Percentiles rank a stretch among this genome's conserved stretches.
Evolutionary conservation across 2,329 filamentous ascomycete genomes (phyloP).

Genomic region (Ciborinia camelliae): DNA sequence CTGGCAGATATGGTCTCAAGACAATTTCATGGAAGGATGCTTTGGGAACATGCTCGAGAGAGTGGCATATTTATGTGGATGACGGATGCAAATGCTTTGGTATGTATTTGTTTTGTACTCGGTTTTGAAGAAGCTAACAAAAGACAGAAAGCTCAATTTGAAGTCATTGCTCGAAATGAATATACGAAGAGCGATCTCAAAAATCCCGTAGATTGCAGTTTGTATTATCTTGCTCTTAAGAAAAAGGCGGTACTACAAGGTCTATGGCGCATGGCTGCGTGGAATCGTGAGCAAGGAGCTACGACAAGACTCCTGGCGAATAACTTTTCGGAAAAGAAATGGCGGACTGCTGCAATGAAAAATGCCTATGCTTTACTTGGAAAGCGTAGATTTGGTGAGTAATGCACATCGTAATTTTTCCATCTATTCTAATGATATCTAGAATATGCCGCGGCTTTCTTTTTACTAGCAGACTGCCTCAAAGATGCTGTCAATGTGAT

Average conservation of each 20-base stretch:
- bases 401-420: neutral
- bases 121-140: constrained; percentile 19
- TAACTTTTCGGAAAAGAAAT: constrained; percentile 82
- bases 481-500: constrained; percentile 85
- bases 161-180: constrained; percentile 86
- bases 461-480: constrained; percentile 81
- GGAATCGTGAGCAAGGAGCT: constrained; percentile 79
- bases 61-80: constrained; percentile 96
- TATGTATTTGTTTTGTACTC: constrained; percentile 44
- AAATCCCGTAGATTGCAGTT: constrained; percentile 84
- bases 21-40: constrained; percentile 74
- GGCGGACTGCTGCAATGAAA: constrained; percentile 86
- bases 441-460: constrained; percentile 96
- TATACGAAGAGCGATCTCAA: constrained; percentile 85
- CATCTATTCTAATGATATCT: constrained; percentile 17
- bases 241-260: constrained; percentile 91
- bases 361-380: constrained; percentile 95
- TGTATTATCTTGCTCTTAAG: constrained; percentile 85
- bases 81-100: constrained; percentile 69
- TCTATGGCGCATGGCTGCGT: constrained; percentile 89
- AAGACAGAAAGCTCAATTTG: constrained; percentile 70
- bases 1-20: constrained; percentile 76
- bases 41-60: constrained; percentile 82
- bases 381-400: constrained; percentile 76
- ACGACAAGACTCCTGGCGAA: constrained; percentile 82